phyloP scores from a whole-genome alignment of 257 asterid species.

The Henckelia pumila region DNA sequence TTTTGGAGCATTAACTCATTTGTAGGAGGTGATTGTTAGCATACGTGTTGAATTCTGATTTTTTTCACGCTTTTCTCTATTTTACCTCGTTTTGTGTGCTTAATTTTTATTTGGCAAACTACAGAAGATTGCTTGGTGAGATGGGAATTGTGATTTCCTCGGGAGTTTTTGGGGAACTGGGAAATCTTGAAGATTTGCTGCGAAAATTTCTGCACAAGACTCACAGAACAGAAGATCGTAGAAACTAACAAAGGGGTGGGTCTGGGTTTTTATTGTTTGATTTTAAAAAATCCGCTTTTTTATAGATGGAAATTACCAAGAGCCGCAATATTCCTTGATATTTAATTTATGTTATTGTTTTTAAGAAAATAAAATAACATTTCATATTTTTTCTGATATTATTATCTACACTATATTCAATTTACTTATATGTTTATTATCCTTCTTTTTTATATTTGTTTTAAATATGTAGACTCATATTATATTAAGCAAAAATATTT shows the following conservation, averaged over 20 bases:
- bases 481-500: too few species aligned
- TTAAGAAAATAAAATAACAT: too few species aligned
- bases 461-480: too few species aligned
- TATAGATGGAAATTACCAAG: too few species aligned
- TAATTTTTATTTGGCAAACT: neutral
- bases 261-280: neutral
- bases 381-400: too few species aligned
- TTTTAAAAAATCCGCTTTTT: too few species aligned
- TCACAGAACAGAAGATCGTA: neutral
- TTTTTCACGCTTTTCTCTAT: conserved; percentile 12
- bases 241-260: neutral
- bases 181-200: conserved; percentile 37
- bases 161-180: conserved; percentile 28
- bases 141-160: conserved; percentile 22
- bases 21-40: conserved; percentile 23
- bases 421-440: too few species aligned
- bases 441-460: too few species aligned
- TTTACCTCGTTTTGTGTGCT: neutral
- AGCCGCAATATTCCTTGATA: too few species aligned
- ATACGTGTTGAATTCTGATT: conserved; percentile 27
- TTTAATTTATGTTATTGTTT: too few species aligned
- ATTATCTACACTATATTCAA: too few species aligned
- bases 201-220: conserved; percentile 24
- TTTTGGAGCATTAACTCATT: conserved; percentile 20
- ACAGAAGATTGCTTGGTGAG: conserved; percentile 4